Percentiles rank a stretch among this genome's conserved stretches.
Conservation (phyloP, 2,329 filamentous ascomycete genomes). For the Ophiostoma novo-ulmi region DNA sequence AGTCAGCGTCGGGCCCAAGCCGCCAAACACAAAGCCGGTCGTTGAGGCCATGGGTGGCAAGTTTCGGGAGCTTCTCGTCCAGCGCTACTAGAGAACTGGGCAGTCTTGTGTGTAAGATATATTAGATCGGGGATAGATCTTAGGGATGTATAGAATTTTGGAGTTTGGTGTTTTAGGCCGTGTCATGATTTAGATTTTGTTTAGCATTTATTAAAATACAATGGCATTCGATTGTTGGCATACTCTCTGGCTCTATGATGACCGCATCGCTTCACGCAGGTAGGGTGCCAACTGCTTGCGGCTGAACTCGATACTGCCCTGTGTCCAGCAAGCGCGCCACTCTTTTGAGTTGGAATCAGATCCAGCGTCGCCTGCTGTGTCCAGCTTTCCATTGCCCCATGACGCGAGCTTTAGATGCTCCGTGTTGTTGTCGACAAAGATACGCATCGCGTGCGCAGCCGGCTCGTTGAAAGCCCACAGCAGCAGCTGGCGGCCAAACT, state of each 20-base stretch:
- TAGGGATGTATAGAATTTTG: neutral
- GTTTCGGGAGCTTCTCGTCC: slow-evolving; percentile 18
- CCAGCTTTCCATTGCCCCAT: slow-evolving; percentile 48
- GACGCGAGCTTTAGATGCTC: slow-evolving; percentile 51
- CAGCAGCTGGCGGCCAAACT: slow-evolving; percentile 62
- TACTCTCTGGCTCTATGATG: neutral
- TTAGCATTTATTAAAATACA: neutral
- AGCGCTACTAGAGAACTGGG: neutral
- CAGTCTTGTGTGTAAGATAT: neutral
- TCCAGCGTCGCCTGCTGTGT: slow-evolving; percentile 34
- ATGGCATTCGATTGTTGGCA: neutral
- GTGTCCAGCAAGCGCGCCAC: slow-evolving; percentile 61
- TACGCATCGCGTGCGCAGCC: slow-evolving; percentile 47
- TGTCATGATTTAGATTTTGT: neutral
- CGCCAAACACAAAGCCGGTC: slow-evolving; percentile 18
- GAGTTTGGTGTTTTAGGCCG: neutral
- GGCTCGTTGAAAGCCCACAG: slow-evolving; percentile 55
- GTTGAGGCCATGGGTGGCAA: slow-evolving; percentile 17
- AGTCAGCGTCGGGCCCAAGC: neutral
- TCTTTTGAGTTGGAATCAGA: slow-evolving; percentile 25
- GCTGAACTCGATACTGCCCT: slow-evolving; percentile 56
- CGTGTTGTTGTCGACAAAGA: slow-evolving; percentile 46
- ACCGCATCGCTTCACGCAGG: slow-evolving; percentile 52
- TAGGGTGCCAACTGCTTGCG: slow-evolving; percentile 66
- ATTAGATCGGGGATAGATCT: neutral